phyloP scores from a whole-genome alignment of 352 stramenopile species.

The Phytophthora lateralis region DNA sequence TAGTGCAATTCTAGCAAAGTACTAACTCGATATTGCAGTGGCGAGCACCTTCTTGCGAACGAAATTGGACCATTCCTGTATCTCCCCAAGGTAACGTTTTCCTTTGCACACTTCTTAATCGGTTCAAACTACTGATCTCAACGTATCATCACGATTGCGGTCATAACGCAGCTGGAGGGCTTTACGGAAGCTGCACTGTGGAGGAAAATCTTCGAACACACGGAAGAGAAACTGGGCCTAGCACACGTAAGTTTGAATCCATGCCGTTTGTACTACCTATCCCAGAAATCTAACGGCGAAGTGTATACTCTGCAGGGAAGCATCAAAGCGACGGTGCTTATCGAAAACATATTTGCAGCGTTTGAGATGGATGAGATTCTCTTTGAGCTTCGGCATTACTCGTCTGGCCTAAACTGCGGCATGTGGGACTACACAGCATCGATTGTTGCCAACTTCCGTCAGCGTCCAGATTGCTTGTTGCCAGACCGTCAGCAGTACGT shows the following conservation, averaged over 20 bases:
- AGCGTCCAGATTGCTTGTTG: conserved; percentile 80
- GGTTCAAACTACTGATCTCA: background rate
- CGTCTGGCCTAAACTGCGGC: conserved; percentile 95
- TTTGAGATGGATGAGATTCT: conserved; percentile 98
- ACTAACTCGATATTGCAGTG: conserved; percentile 34
- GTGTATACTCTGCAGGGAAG: conserved; percentile 32
- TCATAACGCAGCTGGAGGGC: conserved; percentile 73
- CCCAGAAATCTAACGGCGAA: background rate
- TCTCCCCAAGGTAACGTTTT: conserved; percentile 81
- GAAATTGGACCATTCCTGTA: conserved; percentile 94
- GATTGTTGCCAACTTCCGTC: conserved; percentile 94
- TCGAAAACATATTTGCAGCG: conserved; percentile 96
- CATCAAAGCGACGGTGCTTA: conserved; percentile 93
- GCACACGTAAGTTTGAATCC: conserved; percentile 50
- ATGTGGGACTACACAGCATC: conserved; percentile 98
- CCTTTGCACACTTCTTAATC: background rate
- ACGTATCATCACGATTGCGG: background rate
- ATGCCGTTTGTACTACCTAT: background rate
- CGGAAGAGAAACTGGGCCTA: conserved; percentile 88
- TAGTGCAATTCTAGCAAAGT: background rate
- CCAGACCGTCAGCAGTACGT: conserved; percentile 90
- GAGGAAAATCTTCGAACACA: conserved; percentile 94
- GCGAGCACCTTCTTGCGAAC: conserved; percentile 69
- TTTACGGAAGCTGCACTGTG: conserved; percentile 95
- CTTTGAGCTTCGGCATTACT: conserved; percentile 95